A percentile compares a stretch with the other conserved stretches of the same genome.
Conservation (phyloP, 1,284 basidiomycete genomes). For the Apiotrichum siamense region DNA sequence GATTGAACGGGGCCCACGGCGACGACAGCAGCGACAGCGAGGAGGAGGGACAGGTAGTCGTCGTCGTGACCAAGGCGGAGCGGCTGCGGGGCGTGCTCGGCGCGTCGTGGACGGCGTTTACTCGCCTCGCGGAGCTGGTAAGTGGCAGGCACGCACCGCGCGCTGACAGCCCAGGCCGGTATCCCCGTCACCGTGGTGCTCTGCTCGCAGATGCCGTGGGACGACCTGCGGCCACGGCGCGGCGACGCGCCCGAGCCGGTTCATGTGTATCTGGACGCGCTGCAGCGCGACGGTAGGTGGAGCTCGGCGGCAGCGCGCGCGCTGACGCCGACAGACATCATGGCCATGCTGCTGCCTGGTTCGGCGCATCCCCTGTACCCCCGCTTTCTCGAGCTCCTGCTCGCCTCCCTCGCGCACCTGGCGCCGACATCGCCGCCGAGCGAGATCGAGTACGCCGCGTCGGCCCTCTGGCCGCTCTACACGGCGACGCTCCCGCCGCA, state of each 20-base stretch:
- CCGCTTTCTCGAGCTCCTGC: slow-evolving; percentile 61
- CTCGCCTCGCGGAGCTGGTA: slow-evolving; percentile 68
- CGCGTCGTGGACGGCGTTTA: slow-evolving; percentile 62
- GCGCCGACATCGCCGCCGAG: slow-evolving; percentile 55
- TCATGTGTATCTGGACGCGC: slow-evolving; percentile 58
- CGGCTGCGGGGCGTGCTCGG: slow-evolving; percentile 59
- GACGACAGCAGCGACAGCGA: slow-evolving; percentile 19
- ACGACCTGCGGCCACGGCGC: slow-evolving; percentile 62
- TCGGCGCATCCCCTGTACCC: slow-evolving; percentile 55
- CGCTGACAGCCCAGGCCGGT: slow-evolving; percentile 29
- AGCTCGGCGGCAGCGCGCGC: no score
- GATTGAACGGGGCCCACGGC: slow-evolving; percentile 13
- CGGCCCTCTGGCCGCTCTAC: slow-evolving; percentile 67
- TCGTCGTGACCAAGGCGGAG: slow-evolving; percentile 66
- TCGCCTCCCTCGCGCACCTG: slow-evolving; percentile 61
- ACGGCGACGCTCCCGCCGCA: slow-evolving; percentile 37
- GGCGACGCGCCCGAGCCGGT: slow-evolving; percentile 71
- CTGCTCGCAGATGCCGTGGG: slow-evolving; percentile 65
- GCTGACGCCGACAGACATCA: slow-evolving; percentile 42
- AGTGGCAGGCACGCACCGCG: slow-evolving; percentile 23
- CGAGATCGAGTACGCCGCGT: slow-evolving; percentile 68
- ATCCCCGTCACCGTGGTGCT: slow-evolving; percentile 58
- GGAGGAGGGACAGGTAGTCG: slow-evolving; percentile 50
- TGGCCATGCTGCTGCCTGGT: slow-evolving; percentile 19
- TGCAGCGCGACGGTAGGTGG: slow-evolving; percentile 60